Base-by-base conservation (phyloP, 768 basidiomycete species). In the Kwoniella dendrophila region DNA sequence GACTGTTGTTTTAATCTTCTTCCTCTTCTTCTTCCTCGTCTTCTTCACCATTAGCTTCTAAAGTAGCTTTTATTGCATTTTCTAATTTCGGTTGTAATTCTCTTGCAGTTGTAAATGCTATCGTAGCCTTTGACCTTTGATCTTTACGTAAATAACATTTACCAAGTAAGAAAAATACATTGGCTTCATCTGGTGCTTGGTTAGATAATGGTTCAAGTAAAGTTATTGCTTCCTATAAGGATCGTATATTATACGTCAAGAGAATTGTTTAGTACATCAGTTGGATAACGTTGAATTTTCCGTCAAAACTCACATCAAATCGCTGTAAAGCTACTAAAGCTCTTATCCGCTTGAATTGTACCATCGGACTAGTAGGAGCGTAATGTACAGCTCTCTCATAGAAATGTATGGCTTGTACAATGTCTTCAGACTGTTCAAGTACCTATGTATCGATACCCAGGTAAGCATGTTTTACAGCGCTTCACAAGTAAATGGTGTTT, bases 111-210 rank as follows among this genome's bases (percentile, higher is more conserved):
- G 92, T 90, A 64, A 99, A 88, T 80, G 87, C 84, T 63, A 89
- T 87, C 59, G 90, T 89, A 50, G 92, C 87, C 79, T 90, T 88
- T 20, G 85, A 83, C 67, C 86, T 85, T 79, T 92, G 83, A 34
- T 91, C 91, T 57, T 89, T 80, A 68, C 90, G 82, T 48, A 90
- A 86, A 75, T 96, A 97, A 62, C 89, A 88, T 81, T 89, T 90
- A 27, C 93, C 96, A 18, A 99, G 86, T 80, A 97, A 88, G 85
- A 96, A 96, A 62, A 94, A 86, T 59, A 98, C 90, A 81, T 97
- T 97, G 56, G 93, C 89, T 82, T 99, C 96, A 74, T 93, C 91
- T 6, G 95, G 95, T 34, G 93, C 90, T 65, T 86, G 82, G 76
- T 86, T 86, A 68, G 87, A 85, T 54, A 99, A 85, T 63, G 83